Conservation (phyloP, 2,329 filamentous ascomycete species). For the Pseudogymnoascus sp. region DNA sequence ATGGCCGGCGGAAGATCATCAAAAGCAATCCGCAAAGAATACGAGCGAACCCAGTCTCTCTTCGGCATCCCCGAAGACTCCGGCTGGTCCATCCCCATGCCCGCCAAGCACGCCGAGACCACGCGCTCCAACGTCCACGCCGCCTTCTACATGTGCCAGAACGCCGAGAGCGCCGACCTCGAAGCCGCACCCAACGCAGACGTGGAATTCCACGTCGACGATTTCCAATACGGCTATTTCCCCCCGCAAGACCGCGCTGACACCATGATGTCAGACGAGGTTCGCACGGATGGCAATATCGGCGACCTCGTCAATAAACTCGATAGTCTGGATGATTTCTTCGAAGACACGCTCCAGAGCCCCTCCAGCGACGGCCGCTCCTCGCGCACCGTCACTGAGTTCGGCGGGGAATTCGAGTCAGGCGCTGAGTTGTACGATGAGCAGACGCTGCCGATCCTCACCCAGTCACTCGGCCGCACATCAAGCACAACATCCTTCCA, state of each 20-base stretch:
- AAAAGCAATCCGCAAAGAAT: constrained; percentile 82
- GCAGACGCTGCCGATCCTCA: constrained; percentile 82
- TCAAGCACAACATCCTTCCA: constrained; percentile 73
- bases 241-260: constrained; percentile 54
- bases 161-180: constrained; percentile 49
- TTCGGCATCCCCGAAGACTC: constrained; percentile 95
- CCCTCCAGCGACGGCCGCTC: constrained; percentile 56
- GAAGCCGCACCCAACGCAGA: constrained; percentile 70
- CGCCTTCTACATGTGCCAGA: constrained; percentile 89
- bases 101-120: constrained; percentile 78
- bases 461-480: constrained; percentile 68
- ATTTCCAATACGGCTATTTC: constrained; percentile 64
- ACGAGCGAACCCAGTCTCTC: constrained; percentile 85
- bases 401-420: constrained; percentile 62
- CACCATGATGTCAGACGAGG: constrained; percentile 81
- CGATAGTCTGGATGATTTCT: constrained; percentile 76
- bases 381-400: constrained; percentile 58
- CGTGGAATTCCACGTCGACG: constrained; percentile 84
- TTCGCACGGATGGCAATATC: constrained; percentile 62
- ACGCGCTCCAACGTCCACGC: constrained; percentile 92
- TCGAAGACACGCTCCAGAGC: constrained; percentile 57
- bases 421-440: constrained; percentile 86
- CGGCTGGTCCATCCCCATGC: constrained; percentile 92
- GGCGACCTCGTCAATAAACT: constrained; percentile 77
- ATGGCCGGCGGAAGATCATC: constrained; percentile 81